Conservation (phyloP, 2,329 filamentous ascomycete species). For the Phialophora macrospora region DNA sequence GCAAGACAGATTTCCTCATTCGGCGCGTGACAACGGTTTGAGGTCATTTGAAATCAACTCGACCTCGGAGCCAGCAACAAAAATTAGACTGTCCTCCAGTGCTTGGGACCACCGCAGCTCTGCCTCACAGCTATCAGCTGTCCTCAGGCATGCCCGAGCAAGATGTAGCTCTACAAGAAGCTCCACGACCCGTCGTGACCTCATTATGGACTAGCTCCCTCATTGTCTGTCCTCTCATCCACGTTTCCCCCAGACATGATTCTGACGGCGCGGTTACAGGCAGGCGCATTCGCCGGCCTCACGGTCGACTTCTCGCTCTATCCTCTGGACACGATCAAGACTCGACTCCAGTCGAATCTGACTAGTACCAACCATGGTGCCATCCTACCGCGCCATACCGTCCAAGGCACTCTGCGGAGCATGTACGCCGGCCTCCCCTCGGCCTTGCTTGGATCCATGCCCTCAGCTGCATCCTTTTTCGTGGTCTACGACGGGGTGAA, state of each 20-base stretch:
- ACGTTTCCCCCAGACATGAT: not conserved
- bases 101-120: not conserved
- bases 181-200: constrained; percentile 43
- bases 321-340: constrained; percentile 98
- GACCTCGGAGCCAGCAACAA: not conserved
- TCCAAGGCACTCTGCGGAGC: constrained; percentile 83
- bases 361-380: constrained; percentile 65
- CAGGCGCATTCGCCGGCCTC: constrained; percentile 89
- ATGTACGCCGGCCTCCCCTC: constrained; percentile 93
- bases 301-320: constrained; percentile 96
- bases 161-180: constrained; percentile 30
- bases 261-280: constrained; percentile 51
- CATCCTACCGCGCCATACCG: constrained; percentile 50
- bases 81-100: not conserved
- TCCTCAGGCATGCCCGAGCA: constrained; percentile 33
- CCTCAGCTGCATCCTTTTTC: constrained; percentile 96
- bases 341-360: constrained; percentile 81
- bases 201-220: constrained; percentile 53
- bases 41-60: constrained; percentile 19
- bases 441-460: constrained; percentile 87
- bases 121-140: not conserved
- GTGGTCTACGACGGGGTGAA: constrained; percentile 86
- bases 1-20: constrained; percentile 15
- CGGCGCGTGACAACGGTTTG: not conserved
- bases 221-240: constrained; percentile 36